Evolutionary conservation across 805 yeast genomes (phyloP).

Genomic region (Zygosaccharomyces gambellarensis): DNA sequence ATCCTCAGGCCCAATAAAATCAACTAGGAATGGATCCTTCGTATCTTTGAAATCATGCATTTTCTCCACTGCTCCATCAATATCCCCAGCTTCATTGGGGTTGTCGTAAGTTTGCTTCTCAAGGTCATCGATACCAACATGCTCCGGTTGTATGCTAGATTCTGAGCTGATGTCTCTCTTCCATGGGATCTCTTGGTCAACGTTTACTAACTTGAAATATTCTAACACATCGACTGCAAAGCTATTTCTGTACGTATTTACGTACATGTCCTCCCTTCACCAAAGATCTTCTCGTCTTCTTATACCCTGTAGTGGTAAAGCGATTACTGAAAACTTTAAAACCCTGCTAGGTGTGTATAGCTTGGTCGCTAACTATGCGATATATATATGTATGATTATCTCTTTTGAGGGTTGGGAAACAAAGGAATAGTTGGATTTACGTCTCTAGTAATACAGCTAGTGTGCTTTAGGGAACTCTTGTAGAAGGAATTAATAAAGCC

Average conservation of each 20-base stretch:
- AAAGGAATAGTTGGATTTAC: not conserved
- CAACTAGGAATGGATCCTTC: slow-evolving; percentile 33
- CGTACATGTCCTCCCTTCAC: slow-evolving; percentile 8
- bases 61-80: not conserved
- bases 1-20: slow-evolving; percentile 39
- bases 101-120: not conserved
- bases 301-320: not conserved
- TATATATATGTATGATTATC: not conserved
- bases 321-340: too few relatives aligned
- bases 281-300: not conserved
- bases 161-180: not conserved
- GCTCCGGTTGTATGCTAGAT: not conserved
- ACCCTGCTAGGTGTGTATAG: too few relatives aligned
- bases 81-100: not conserved
- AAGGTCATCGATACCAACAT: not conserved
- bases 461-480: not conserved
- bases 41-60: slow-evolving; percentile 10
- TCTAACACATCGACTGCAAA: slow-evolving; percentile 27
- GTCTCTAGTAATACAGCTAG: not conserved
- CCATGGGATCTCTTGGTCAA: slow-evolving; percentile 5
- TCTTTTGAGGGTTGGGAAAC: not conserved
- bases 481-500: not conserved
- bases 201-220: slow-evolving; percentile 8
- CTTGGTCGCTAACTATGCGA: too few relatives aligned
- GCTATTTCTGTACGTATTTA: slow-evolving; percentile 22